Conservation (phyloP, 2,329 filamentous ascomycete genomes). For the Sporothrix euskadiensis region DNA sequence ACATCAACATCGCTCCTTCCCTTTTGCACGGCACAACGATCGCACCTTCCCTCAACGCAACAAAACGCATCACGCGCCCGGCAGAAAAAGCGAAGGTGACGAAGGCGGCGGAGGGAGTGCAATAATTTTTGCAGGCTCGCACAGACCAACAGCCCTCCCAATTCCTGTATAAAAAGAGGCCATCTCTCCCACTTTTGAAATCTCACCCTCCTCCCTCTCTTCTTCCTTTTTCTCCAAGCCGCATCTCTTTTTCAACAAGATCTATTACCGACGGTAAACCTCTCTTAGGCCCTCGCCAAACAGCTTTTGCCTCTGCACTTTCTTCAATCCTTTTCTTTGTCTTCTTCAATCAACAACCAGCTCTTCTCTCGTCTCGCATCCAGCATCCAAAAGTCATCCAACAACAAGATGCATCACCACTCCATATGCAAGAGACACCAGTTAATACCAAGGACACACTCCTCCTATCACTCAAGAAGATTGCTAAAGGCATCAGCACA, state of each 20-base stretch:
- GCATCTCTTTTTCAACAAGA: background rate
- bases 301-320: background rate
- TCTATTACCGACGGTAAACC: background rate
- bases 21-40: background rate
- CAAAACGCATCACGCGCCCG: background rate
- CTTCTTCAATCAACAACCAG: background rate
- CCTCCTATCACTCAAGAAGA: background rate
- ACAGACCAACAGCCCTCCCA: background rate
- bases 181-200: background rate
- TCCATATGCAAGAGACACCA: background rate
- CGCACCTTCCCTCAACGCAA: conserved; percentile 1
- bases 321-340: background rate
- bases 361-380: background rate
- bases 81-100: background rate
- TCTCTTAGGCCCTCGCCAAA: background rate
- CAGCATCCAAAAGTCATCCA: background rate
- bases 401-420: background rate
- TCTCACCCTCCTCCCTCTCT: background rate
- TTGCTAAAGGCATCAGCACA: background rate
- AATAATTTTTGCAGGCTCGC: conserved; percentile 4
- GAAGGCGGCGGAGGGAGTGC: background rate
- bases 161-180: background rate
- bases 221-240: background rate
- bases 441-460: background rate
- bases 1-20: conserved; percentile 16